Evolutionary conservation across 768 basidiomycete species (phyloP).

Genomic region (Collybia sp.): DNA sequence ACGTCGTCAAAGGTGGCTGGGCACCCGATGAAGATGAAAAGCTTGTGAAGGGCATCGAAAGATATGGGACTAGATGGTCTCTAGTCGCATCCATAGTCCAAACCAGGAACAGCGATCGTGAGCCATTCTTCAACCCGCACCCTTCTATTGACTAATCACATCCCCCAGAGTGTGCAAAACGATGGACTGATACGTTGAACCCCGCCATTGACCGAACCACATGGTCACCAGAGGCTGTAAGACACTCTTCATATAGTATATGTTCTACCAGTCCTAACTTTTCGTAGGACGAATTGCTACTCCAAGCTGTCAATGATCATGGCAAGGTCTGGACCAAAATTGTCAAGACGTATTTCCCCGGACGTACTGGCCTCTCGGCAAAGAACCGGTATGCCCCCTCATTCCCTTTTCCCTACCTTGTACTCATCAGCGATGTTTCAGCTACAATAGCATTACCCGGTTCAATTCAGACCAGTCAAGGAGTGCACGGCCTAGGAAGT

Average conservation of each 20-base stretch:
- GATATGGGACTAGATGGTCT: constrained; percentile 57
- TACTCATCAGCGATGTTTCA: constrained; percentile 12
- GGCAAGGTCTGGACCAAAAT: constrained; percentile 63
- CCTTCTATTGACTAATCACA: constrained; percentile 9
- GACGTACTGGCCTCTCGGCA: constrained; percentile 52
- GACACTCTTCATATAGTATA: constrained; percentile 8
- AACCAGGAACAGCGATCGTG: constrained; percentile 56
- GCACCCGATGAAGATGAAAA: constrained; percentile 57
- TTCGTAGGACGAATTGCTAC: constrained; percentile 44
- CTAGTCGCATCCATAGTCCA: constrained; percentile 53
- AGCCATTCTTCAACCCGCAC: constrained; percentile 15
- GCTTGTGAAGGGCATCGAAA: constrained; percentile 49
- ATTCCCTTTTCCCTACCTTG: not conserved
- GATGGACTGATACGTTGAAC: constrained; percentile 59
- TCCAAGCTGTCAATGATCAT: constrained; percentile 49
- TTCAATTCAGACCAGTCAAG: constrained; percentile 37
- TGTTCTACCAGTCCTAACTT: constrained; percentile 7
- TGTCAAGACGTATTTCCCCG: constrained; percentile 57
- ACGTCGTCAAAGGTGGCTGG: constrained; percentile 60
- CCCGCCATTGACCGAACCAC: constrained; percentile 56
- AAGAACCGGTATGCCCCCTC: constrained; percentile 45
- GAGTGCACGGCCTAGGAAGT: constrained; percentile 28
- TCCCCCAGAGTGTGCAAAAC: constrained; percentile 50
- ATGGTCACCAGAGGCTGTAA: constrained; percentile 52
- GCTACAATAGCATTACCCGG: constrained; percentile 50